Evolutionary conservation across 768 basidiomycete genomes (phyloP).

Genomic region (Tephrocybe rancida): DNA sequence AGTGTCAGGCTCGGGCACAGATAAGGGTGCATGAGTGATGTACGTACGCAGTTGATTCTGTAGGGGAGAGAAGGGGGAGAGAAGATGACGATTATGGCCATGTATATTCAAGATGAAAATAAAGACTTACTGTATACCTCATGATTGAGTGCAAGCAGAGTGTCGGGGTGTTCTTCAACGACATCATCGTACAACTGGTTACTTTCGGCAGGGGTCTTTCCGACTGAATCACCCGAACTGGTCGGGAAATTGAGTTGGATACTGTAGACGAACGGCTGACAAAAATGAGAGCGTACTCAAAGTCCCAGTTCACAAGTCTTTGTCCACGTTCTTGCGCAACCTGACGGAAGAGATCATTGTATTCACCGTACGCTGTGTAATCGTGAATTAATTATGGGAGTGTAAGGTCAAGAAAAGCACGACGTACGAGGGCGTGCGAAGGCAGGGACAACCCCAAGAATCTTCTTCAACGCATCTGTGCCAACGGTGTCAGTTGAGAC

Average conservation of each 20-base stretch:
- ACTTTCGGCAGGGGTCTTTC: constrained; percentile 28
- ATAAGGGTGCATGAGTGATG: constrained; percentile 12
- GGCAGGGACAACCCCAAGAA: constrained; percentile 40
- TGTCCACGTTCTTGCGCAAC: constrained; percentile 23
- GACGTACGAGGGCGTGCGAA: constrained; percentile 41
- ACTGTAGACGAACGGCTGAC: too few species aligned
- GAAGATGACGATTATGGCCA: constrained; percentile 7
- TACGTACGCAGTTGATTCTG: constrained; percentile 24
- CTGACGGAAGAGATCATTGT: constrained; percentile 37
- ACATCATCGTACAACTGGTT: constrained; percentile 27
- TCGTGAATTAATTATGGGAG: not conserved
- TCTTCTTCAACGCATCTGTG: constrained; percentile 38
- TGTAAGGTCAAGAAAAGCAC: not conserved
- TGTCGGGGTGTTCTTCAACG: constrained; percentile 25
- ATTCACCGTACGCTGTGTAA: constrained; percentile 38
- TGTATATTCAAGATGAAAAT: constrained; percentile 11
- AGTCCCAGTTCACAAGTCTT: constrained; percentile 27
- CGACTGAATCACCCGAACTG: constrained; percentile 39
- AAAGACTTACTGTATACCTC: constrained; percentile 28
- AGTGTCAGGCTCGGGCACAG: not conserved
- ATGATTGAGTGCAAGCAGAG: constrained; percentile 38
- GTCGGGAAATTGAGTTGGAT: too few species aligned
- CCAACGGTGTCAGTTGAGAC: not conserved
- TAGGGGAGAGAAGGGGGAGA: not conserved
- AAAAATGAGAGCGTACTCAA: constrained; percentile 17